Conservation (phyloP, 768 basidiomycete genomes). For the Rhodotorula paludigena region DNA sequence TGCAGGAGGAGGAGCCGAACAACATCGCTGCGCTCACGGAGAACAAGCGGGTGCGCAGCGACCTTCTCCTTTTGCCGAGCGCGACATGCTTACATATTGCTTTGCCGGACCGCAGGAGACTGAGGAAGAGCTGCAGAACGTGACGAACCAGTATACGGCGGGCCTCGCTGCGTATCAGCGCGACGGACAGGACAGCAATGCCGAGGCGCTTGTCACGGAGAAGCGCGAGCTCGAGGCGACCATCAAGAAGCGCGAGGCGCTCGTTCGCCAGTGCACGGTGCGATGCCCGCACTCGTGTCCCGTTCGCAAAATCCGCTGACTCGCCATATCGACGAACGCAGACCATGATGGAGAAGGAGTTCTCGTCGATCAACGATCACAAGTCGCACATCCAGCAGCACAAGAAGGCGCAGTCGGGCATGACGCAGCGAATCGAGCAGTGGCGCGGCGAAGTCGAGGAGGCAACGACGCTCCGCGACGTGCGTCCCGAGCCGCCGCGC, state of each 20-base stretch:
- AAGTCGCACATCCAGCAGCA: not conserved
- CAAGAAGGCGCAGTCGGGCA: not conserved
- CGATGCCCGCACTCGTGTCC: not conserved
- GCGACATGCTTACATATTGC: no score
- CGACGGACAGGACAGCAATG: constrained; percentile 48
- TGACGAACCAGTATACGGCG: constrained; percentile 44
- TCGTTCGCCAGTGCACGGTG: constrained; percentile 50
- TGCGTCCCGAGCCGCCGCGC: constrained; percentile 46
- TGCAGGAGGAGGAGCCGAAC: constrained; percentile 31
- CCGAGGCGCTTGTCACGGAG: constrained; percentile 49
- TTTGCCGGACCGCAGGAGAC: not conserved
- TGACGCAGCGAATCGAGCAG: constrained; percentile 20
- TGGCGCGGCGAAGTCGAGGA: constrained; percentile 49
- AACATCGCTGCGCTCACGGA: constrained; percentile 29
- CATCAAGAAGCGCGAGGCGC: constrained; percentile 51
- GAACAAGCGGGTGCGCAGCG: constrained; percentile 13
- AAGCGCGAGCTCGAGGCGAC: constrained; percentile 53
- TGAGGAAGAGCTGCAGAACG: constrained; percentile 5
- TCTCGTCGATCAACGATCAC: no score
- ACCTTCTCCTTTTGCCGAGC: no score
- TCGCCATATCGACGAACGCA: not conserved
- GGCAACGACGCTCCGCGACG: constrained; percentile 62
- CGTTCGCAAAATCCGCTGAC: not conserved
- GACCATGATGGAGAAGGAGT: not conserved
- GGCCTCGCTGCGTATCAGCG: constrained; percentile 44